Percentiles rank a stretch among this genome's conserved stretches.
phyloP scores from a whole-genome alignment of 352 stramenopile species.

The Globisporangium okanoganense region DNA sequence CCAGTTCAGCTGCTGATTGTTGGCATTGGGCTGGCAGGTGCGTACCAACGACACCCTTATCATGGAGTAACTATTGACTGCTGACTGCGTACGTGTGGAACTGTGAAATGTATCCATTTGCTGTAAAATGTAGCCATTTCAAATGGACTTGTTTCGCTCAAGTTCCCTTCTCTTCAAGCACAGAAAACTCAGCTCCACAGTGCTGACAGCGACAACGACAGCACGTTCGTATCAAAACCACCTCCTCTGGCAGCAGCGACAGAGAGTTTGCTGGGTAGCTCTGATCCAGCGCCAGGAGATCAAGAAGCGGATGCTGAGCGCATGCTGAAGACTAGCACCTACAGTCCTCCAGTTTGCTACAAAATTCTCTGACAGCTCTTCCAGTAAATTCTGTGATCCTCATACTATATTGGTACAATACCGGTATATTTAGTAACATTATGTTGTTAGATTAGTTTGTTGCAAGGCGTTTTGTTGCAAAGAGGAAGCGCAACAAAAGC shows the following conservation, averaged over 20 bases:
- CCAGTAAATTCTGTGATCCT: no score
- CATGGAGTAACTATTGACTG: neutral
- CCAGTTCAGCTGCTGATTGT: neutral
- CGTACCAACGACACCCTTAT: neutral
- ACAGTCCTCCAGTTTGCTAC: slow-evolving; percentile 16
- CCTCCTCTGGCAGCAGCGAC: neutral
- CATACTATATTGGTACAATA: neutral
- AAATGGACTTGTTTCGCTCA: slow-evolving; percentile 3
- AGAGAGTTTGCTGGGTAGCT: neutral
- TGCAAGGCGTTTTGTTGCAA: no score
- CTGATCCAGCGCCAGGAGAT: neutral
- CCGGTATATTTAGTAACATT: neutral
- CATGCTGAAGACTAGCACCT: neutral
- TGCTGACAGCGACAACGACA: neutral
- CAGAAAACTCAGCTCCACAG: neutral
- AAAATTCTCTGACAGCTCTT: slow-evolving; percentile 6
- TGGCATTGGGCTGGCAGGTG: slow-evolving; percentile 7
- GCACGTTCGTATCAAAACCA: neutral
- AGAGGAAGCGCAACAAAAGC: no score
- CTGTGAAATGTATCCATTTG: neutral
- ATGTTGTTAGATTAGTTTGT: neutral
- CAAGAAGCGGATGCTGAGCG: neutral
- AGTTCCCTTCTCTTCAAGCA: neutral
- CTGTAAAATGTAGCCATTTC: slow-evolving; percentile 1
- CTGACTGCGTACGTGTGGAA: neutral